phyloP scores from a whole-genome alignment of 768 basidiomycete genomes.

The Mycena rosella region DNA sequence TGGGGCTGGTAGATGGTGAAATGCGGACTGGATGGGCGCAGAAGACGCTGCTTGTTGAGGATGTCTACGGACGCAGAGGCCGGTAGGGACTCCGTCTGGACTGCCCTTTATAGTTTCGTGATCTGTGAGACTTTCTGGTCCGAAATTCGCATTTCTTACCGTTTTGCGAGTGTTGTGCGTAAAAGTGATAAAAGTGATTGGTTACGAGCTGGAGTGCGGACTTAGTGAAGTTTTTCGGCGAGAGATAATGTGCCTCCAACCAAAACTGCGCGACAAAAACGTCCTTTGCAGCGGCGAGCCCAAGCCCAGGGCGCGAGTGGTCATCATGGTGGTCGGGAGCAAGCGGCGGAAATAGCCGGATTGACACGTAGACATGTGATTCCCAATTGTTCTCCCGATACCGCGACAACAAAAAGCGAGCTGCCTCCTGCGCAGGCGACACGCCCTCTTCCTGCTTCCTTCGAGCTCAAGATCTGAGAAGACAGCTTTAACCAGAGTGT shows the following conservation, averaged over 20 bases:
- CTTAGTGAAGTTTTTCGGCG: constrained; percentile 43
- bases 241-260: constrained; percentile 45
- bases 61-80: constrained; percentile 70
- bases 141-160: constrained; percentile 47
- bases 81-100: constrained; percentile 78
- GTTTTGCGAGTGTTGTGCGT: constrained; percentile 55
- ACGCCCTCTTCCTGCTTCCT: no score
- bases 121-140: background rate
- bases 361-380: background rate
- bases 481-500: constrained; percentile 10
- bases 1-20: constrained; percentile 98
- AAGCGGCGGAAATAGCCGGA: background rate
- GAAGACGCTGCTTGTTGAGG: constrained; percentile 89
- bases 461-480: background rate
- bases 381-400: background rate
- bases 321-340: constrained; percentile 48
- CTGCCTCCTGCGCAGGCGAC: no score
- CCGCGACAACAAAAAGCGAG: constrained; percentile 2
- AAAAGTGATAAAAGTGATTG: constrained; percentile 54
- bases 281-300: constrained; percentile 68
- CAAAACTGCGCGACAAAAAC: constrained; percentile 54
- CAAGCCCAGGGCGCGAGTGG: constrained; percentile 69
- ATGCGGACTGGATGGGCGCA: constrained; percentile 93
- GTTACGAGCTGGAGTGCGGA: constrained; percentile 53
- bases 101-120: constrained; percentile 49